Evolutionary conservation across 768 basidiomycete species (phyloP).

Genomic region (Lactarius akahatsu): DNA sequence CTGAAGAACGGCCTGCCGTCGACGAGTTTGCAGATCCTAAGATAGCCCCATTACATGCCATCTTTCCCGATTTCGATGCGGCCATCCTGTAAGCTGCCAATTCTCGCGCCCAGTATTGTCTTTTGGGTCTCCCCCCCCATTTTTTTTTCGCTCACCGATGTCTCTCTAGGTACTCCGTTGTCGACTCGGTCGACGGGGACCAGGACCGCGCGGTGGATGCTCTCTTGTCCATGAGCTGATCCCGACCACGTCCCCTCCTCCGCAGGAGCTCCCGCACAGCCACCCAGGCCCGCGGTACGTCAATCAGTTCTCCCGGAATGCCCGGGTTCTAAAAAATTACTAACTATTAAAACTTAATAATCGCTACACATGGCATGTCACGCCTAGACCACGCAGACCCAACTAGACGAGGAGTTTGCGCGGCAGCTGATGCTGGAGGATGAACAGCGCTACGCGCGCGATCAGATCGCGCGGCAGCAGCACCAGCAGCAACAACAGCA

Average conservation of each 20-base stretch:
- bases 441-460: conserved; percentile 34
- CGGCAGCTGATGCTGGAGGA: conserved; percentile 66
- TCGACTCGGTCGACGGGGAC: conserved; percentile 68
- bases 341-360: background rate
- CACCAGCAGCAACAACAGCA: conserved; percentile 24
- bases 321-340: background rate
- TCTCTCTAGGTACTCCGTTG: conserved; percentile 39
- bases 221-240: conserved; percentile 83
- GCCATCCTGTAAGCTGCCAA: conserved; percentile 19
- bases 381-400: conserved; percentile 51
- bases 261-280: conserved; percentile 30
- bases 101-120: background rate
- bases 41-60: conserved; percentile 26
- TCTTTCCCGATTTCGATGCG: conserved; percentile 31
- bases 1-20: conserved; percentile 3
- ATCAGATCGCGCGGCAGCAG: conserved; percentile 24
- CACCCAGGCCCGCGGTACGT: conserved; percentile 6
- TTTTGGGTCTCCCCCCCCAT: too few species aligned
- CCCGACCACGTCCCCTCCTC: conserved; percentile 57
- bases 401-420: conserved; percentile 79
- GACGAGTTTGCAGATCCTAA: conserved; percentile 29
- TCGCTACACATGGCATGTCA: too few species aligned
- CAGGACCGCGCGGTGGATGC: conserved; percentile 76
- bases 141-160: background rate
- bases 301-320: background rate